Base-by-base conservation (phyloP, 2,329 filamentous ascomycete species). In the Apiospora phragmitis region DNA sequence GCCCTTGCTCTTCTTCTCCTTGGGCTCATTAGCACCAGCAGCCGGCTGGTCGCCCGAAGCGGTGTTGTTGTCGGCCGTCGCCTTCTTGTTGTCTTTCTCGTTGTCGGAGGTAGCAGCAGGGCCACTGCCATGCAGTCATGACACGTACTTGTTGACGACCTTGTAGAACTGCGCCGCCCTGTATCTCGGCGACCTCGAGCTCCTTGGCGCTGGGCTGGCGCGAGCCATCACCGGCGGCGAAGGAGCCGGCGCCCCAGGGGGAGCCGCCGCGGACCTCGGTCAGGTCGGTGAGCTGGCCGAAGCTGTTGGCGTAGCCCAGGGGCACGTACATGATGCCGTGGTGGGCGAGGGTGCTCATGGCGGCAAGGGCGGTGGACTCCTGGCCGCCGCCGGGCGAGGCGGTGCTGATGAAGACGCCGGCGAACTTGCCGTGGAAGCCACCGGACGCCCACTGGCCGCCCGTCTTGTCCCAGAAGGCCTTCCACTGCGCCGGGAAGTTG, bases 321-420 rank as follows among this genome's bases (percentile, higher is more conserved):
- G 96, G 96, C n/a, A 98, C 94, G 82, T 92, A 98, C 87, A 96
- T 92, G 85, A 98, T 92, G 79, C 96, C 96, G 86, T 98, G 96
- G 85, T 98, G 96, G 72, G 91, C 83, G 69, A 98, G 86, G 24
- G 95, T 98, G 79, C 91, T 94, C 89, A 98, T 90, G 80, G 92
- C 85, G 43, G 91, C 87, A 74, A 98, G 85, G 76, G 89, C 92
- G 66, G 96, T 99, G 70, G 90, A 91, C 86, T 99, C 96, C 86
- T 99, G 96, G 74, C 96, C 96, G 81, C 96, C 96, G 73, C 96
- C 96, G 70, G 86, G 86, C 70, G 91, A 92, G 72, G 86, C 94
- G n/a, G 94, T 97, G 73, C 92, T 94, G 82, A 99, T 84, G 88
- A 99, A 99, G 73, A 98, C 75, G 78, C 95, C 95, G 69, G 93